Evolutionary conservation across 2,329 filamentous ascomycete genomes (phyloP).

Genomic region (Ophiostoma triangulosporum): DNA sequence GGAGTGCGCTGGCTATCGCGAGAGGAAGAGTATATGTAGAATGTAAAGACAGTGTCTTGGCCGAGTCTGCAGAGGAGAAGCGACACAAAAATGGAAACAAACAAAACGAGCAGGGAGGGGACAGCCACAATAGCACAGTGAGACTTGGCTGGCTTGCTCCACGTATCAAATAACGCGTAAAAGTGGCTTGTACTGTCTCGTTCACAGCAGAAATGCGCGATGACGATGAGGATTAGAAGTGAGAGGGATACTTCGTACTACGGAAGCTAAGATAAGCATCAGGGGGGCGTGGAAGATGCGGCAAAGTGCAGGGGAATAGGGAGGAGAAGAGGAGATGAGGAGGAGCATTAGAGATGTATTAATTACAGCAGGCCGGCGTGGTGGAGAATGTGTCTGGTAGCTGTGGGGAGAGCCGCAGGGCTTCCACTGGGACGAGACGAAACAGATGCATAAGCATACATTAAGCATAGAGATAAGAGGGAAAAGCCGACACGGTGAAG

Average conservation of each 20-base stretch:
- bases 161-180: not conserved
- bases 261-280: not conserved
- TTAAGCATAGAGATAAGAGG: not conserved
- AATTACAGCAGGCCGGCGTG: slow-evolving; percentile 3
- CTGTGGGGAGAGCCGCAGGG: slow-evolving; percentile 5
- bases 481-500: not conserved
- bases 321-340: slow-evolving; percentile 7
- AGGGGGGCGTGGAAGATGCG: not conserved
- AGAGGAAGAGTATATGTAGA: not conserved
- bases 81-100: not conserved
- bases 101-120: not conserved
- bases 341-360: slow-evolving; percentile 3
- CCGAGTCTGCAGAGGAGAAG: not conserved
- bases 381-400: slow-evolving; percentile 7
- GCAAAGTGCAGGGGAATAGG: slow-evolving; percentile 1
- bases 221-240: not conserved
- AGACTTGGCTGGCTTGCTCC: not conserved
- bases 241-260: not conserved
- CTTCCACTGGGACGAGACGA: slow-evolving; percentile 1
- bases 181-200: not conserved
- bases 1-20: not conserved
- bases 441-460: not conserved
- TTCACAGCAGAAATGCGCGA: not conserved
- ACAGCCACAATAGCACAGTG: not conserved
- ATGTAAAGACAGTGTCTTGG: not conserved